phyloP scores from a whole-genome alignment of 768 basidiomycete genomes.

The Rossbeevera mucosa region DNA sequence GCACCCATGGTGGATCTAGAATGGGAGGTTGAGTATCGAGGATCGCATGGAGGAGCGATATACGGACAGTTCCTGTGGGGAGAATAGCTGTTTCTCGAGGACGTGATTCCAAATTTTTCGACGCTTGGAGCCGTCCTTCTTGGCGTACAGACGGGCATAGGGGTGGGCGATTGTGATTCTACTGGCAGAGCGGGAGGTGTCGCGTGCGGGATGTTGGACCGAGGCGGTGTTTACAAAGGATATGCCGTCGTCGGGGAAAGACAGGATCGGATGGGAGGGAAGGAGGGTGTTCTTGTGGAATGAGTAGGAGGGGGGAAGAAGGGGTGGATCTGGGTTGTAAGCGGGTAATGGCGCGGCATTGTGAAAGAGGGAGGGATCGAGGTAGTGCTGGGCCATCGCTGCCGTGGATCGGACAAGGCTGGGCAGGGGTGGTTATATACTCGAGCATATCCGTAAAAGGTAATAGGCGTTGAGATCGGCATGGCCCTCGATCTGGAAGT shows the following conservation, averaged over 20 bases:
- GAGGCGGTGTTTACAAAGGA: conserved; percentile 12
- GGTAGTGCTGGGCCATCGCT: conserved; percentile 20
- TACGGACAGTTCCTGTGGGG: conserved; percentile 59
- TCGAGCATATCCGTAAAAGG: conserved; percentile 12
- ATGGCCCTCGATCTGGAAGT: conserved; percentile 13
- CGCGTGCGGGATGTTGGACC: conserved; percentile 16
- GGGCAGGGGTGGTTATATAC: conserved; percentile 16
- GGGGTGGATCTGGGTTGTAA: conserved; percentile 10
- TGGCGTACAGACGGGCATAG: conserved; percentile 65
- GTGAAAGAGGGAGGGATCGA: conserved; percentile 5
- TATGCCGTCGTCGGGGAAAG: conserved; percentile 24
- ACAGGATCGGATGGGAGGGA: conserved; percentile 2
- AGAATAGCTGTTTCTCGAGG: conserved; percentile 68
- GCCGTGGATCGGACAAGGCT: conserved; percentile 3
- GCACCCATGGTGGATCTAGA: conserved; percentile 60
- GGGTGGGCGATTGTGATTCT: conserved; percentile 51
- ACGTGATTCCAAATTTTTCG: conserved; percentile 77
- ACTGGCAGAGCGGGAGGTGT: conserved; percentile 14
- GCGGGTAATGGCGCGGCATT: conserved; percentile 3
- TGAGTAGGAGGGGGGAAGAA: conserved; percentile 2
- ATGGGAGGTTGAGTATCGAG: background rate
- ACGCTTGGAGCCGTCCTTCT: conserved; percentile 59
- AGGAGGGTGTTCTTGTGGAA: conserved; percentile 1
- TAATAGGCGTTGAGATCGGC: conserved; percentile 17
- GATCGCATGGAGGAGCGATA: background rate